Conservation (phyloP, 768 basidiomycete species). For the Russula sp. region DNA sequence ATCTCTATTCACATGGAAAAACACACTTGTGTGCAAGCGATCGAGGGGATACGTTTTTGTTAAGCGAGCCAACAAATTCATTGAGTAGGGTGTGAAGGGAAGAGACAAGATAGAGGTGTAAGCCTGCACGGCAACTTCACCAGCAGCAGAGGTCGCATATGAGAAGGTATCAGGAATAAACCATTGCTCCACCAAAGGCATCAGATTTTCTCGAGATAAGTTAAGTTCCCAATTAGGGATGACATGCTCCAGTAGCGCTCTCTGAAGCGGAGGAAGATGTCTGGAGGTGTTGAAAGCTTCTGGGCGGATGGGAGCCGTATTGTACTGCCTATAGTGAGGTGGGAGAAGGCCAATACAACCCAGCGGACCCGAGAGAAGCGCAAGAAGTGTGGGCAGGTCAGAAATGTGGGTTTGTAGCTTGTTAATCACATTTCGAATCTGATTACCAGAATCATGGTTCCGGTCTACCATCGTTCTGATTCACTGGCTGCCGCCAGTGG, state of each 20-base stretch:
- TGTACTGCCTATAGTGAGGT: conserved; percentile 44
- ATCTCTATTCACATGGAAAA: conserved; percentile 27
- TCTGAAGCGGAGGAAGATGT: conserved; percentile 54
- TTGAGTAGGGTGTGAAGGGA: conserved; percentile 43
- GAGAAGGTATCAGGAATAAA: conserved; percentile 65
- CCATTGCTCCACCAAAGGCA: conserved; percentile 52
- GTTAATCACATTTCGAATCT: conserved; percentile 29
- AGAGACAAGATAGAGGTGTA: conserved; percentile 59
- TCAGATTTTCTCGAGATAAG: conserved; percentile 45
- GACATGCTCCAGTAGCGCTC: conserved; percentile 54
- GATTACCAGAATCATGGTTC: conserved; percentile 7
- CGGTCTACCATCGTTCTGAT: conserved; percentile 5
- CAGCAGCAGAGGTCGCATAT: conserved; percentile 44
- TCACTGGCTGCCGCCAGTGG: no score
- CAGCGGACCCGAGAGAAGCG: conserved; percentile 55
- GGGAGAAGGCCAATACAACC: conserved; percentile 53
- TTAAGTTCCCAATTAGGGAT: conserved; percentile 61
- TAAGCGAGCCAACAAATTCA: conserved; percentile 51
- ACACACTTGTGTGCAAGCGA: conserved; percentile 52
- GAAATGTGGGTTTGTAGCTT: conserved; percentile 33
- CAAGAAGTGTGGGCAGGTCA: conserved; percentile 46
- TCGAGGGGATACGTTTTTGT: conserved; percentile 61
- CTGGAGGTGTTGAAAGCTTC: conserved; percentile 32
- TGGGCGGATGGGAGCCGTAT: conserved; percentile 35
- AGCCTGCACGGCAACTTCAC: conserved; percentile 49